Evolutionary conservation across 2,329 filamentous ascomycete species (phyloP), one percentile per base, ranked within the genome.

Genomic region (Talaromyces rugulosus): DNA sequence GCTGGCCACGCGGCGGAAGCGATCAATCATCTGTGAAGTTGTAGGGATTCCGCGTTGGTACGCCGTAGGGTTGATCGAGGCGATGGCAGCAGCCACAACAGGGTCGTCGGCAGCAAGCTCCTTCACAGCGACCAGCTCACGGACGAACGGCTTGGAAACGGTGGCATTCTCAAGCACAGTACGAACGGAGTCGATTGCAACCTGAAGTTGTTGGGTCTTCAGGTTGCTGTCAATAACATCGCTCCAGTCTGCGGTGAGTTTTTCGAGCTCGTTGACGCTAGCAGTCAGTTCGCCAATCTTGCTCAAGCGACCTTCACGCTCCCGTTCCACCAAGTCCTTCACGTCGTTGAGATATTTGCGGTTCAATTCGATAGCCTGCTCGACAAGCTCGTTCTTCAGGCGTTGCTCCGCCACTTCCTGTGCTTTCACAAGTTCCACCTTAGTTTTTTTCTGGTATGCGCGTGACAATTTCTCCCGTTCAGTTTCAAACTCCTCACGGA

Each of bases 31-130:
- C 76, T 96, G 91, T 27, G 92, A 84, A 0, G 90, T 82, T 14
- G 90, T 92, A 28, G 92, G 87, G 62, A 99, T 88, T 63, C 95
- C 95, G 61, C 89, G 89, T 79, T 98, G 95, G 81, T 99, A 99
- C 23, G 95, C 92, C 11, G 85, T 82, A 3, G 95, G 95, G 81
- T 96, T 96, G 77, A 99, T 96, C 33, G 92, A 96, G n/a, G 91
- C 90, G 70, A 99, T 96, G 63, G 95, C 95, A 4, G 94, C 94
- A 69, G 92, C 89, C 63, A 99, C 92, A 5, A 98, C 89, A 0
- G 90, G 81, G 74, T 96, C 91, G 58, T 92, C 89, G 33, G 85
- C 84, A 4, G 92, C 91, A 68, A 96, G 91, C 77, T 97, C 92
- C 80, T 96, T 96, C 60, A 99, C 85, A 3, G 95, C 95, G 23